Percentiles rank a stretch among this genome's conserved stretches.
Conservation (phyloP, 768 basidiomycete species). For the Russula earlei region DNA sequence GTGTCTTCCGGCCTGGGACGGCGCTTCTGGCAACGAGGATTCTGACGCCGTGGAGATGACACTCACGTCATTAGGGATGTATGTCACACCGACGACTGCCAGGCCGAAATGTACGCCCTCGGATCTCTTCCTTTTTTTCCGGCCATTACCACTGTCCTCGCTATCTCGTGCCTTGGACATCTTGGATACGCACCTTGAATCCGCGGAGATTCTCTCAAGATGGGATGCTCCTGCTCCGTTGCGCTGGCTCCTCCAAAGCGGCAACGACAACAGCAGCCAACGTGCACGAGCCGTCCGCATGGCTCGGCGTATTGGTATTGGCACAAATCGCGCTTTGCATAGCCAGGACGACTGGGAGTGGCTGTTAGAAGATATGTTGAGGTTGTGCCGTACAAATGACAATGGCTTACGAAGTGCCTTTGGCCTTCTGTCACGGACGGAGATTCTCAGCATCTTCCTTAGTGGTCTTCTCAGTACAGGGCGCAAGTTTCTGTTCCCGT, state of each 20-base stretch:
- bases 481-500: conserved; percentile 47
- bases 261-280: conserved; percentile 56
- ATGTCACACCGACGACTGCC: conserved; percentile 64
- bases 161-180: conserved; percentile 82
- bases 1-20: conserved; percentile 88
- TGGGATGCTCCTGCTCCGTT: conserved; percentile 81
- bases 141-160: conserved; percentile 60
- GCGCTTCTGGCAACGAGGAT: conserved; percentile 43
- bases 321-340: conserved; percentile 44
- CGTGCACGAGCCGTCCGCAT: conserved; percentile 79
- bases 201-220: conserved; percentile 81
- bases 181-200: conserved; percentile 88
- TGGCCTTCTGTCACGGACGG: conserved; percentile 57
- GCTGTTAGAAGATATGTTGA: conserved; percentile 85
- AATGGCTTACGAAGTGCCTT: conserved; percentile 66
- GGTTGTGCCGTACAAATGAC: conserved; percentile 58
- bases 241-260: conserved; percentile 84
- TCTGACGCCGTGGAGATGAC: conserved; percentile 77
- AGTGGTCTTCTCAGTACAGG: conserved; percentile 78
- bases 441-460: conserved; percentile 77
- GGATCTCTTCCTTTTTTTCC: conserved; percentile 76
- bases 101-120: conserved; percentile 46
- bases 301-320: conserved; percentile 61
- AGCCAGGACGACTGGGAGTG: conserved; percentile 76
- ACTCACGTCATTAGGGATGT: conserved; percentile 67